Base-by-base conservation (phyloP, 2,329 filamentous ascomycete species). In the Claviceps africana region DNA sequence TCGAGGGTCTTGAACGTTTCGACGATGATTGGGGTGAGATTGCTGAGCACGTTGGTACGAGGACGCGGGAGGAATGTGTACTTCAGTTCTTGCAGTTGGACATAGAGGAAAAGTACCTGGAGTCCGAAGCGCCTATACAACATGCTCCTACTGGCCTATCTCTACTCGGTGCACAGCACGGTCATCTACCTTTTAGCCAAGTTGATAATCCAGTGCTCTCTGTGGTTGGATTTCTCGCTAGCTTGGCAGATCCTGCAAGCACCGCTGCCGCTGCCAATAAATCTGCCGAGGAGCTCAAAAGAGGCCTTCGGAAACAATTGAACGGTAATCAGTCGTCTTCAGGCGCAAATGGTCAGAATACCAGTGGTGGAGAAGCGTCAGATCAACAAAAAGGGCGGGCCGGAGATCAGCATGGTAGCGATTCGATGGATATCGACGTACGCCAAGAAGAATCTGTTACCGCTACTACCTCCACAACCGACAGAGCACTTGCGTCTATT, bases 11-110 rank as follows among this genome's bases (percentile, higher is more conserved):
- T 48, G 93, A 98, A 70, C 80, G 85, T 60, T 95, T 91, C 61
- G 91, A 97, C 58, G 91, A 97, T 55, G 88, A 97, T 69, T 98
- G 93, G 93, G 85, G 86, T 53, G 82, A 88, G 61, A 90, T 98
- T 58, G 84, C 94, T 1, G 88, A 91, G 56, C 87, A 96, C 62
- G 93, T 98, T 44, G 86, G 86, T 48, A 94, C 88, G 2, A 83
- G 91, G 55, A 95, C 89, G 1, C 79, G 88, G 51, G 94, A 98
- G 67, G 91, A 98, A 70, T 98, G 93, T 66, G 91, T 97, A 17
- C 77, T 97, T 60, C 93, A 96, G 65, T 98, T 98, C 72, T 69
- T 98, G 57, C 89, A 96, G 64, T 76, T 98, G 37, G 91, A 96
- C 59, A 98, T 98, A 56, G 93, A 97, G 67, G 91, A 96, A 72